Base-by-base conservation (phyloP, 1,284 basidiomycete species). In the Tilletiopsis washingtonensis region DNA sequence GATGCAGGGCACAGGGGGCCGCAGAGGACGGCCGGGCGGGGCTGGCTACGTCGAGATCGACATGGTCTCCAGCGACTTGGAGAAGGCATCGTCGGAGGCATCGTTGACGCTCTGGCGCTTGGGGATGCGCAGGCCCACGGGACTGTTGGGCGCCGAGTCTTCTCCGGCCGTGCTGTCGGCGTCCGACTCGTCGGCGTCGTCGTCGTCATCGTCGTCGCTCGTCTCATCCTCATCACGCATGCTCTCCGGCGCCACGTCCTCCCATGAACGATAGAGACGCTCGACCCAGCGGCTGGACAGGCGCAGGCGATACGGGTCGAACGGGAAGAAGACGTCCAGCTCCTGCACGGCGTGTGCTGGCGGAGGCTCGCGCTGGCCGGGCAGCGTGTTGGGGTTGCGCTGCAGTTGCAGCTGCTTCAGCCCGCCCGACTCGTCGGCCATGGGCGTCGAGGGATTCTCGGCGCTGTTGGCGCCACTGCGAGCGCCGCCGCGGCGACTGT, bases 321-420 rank as follows among this genome's bases (percentile, higher is more conserved):
- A 99, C 0, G 94, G 94, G 78, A 98, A 99, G 78, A 97, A 98
- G 12, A 84, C 84, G 70, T 91, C 90, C 43, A 97, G 78, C 52
- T 91, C 54, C 23, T 49, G 23, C 6, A 20, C 21, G 11, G 43
- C 15, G 15, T 27, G 23, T 12, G 24, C 11, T 20, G 36, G 44
- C 41, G 9, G 40, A 41, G 5, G 40, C 15, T n/a, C 14, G 12
- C 32, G 12, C 12, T 17, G 12, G 32, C 32, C 32, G 17, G 32
- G 12, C 3, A 19, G 40, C 12, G 20, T 41, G 12, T 17, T 17
- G 15, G 20, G 40, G 15, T 12, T 15, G 25, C 7, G 25, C 15
- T 44, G 15, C n/a, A 7, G 39, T 7, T 40, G 7, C 6, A 20
- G 39, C 7, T 3, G 29, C 17, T 4, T 27, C 14, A 4, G 29